A percentile compares a stretch with the other conserved stretches of the same genome.
Conservation (phyloP, 345 rosid species). For the Citrus sp. region DNA sequence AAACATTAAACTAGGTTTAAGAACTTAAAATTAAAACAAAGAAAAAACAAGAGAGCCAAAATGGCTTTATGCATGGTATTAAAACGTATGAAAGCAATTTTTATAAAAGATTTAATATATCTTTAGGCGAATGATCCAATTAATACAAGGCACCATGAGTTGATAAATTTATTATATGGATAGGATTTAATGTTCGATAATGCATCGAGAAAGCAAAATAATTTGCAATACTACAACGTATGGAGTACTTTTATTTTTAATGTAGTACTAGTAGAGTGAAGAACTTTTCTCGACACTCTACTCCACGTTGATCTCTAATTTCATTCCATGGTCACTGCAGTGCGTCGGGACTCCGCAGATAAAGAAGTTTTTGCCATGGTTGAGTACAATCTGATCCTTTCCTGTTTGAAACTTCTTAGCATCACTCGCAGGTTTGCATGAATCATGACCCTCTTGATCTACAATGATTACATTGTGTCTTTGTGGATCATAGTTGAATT, state of each 20-base stretch:
- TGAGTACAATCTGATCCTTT: not conserved
- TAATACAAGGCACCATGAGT: no score
- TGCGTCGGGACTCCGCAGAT: not conserved
- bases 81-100: no score
- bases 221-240: no score
- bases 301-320: not conserved
- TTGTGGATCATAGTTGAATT: not conserved
- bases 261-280: not conserved
- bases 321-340: not conserved
- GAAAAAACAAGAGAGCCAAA: no score
- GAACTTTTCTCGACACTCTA: not conserved
- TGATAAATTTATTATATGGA: no score
- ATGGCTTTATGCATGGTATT: no score
- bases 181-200: no score
- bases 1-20: no score
- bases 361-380: not conserved
- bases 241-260: not conserved
- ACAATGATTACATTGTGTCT: not conserved
- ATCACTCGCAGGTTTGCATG: not conserved
- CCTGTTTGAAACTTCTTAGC: not conserved
- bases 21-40: no score
- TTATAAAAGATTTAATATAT: no score
- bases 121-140: no score
- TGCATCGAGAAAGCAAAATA: no score
- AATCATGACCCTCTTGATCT: not conserved